Evolutionary conservation across 495 filamentous ascomycete genomes (phyloP).

Genomic region (Opeltia flavorubescens): DNA sequence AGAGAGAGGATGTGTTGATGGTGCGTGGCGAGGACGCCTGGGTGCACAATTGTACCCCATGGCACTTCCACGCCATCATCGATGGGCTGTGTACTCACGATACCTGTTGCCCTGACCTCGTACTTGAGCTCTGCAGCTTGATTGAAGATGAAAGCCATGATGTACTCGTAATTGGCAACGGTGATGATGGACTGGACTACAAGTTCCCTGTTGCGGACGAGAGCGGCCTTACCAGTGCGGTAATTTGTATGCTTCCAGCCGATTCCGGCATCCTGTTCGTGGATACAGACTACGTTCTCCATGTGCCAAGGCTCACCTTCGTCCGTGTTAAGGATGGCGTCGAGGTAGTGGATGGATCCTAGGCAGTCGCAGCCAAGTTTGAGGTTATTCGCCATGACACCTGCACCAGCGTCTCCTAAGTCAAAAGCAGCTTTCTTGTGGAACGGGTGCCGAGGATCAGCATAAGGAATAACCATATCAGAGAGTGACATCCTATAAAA

Average conservation of each 20-base stretch:
- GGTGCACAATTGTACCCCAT: constrained; percentile 78
- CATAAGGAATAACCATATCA: constrained; percentile 60
- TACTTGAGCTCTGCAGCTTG: constrained; percentile 68
- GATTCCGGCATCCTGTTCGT: constrained; percentile 54
- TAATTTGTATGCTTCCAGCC: constrained; percentile 59
- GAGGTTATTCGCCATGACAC: constrained; percentile 52
- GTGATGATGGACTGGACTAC: constrained; percentile 64
- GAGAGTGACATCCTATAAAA: constrained; percentile 58
- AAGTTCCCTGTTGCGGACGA: constrained; percentile 47
- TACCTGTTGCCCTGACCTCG: constrained; percentile 76
- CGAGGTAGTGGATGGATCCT: constrained; percentile 53
- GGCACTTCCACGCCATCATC: constrained; percentile 50
- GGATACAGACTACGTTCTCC: constrained; percentile 48
- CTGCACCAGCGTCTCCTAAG: constrained; percentile 53
- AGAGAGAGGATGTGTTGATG: constrained; percentile 91
- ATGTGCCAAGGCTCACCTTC: constrained; percentile 39
- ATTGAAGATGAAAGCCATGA: constrained; percentile 75
- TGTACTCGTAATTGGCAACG: constrained; percentile 72
- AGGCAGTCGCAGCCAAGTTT: constrained; percentile 54
- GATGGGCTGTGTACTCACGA: constrained; percentile 72
- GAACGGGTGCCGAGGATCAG: constrained; percentile 50
- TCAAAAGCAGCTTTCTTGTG: constrained; percentile 59
- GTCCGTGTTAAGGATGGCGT: constrained; percentile 40
- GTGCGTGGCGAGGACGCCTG: constrained; percentile 62
- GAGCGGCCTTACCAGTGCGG: constrained; percentile 42